These are phyloP conservation scores for Candolleomyces eurysporus DNA, from an alignment of 768 basidiomycete species.

Conservation along the genomic window DNA sequence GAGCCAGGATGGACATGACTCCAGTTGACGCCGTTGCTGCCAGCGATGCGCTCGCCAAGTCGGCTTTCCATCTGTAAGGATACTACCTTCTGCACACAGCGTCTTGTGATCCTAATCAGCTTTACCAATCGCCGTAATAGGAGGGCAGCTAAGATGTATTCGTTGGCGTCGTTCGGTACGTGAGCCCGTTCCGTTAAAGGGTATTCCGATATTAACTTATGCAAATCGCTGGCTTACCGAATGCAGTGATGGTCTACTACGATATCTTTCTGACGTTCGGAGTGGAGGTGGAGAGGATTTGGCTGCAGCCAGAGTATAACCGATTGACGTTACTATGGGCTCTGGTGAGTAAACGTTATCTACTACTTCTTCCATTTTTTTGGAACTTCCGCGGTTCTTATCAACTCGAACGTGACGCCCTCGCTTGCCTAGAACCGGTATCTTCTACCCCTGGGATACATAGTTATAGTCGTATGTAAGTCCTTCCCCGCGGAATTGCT, in stretches of 20 bases:
- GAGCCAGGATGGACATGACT: too few species aligned
- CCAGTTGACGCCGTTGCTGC: too few species aligned
- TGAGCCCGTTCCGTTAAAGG: too few species aligned
- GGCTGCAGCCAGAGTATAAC: slow-evolving; percentile 2
- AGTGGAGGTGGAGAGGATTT: slow-evolving; percentile 2
- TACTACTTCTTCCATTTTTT: background rate
- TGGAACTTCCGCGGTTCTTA: background rate
- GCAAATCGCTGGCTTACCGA: background rate
- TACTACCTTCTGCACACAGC: too few species aligned
- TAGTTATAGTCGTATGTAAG: slow-evolving; percentile 34
- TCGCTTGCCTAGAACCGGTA: slow-evolving; percentile 31
- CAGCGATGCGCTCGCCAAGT: too few species aligned
- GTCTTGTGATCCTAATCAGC: background rate
- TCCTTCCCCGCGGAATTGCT: background rate
- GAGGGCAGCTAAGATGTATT: too few species aligned
- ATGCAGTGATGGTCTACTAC: slow-evolving; percentile 8
- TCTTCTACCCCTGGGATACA: slow-evolving; percentile 32
- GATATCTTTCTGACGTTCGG: slow-evolving; percentile 4
- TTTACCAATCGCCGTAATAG: background rate
- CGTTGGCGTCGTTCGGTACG: too few species aligned
- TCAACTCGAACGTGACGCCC: background rate
- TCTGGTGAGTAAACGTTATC: background rate
- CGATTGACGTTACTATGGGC: slow-evolving; percentile 2
- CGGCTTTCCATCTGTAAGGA: too few species aligned
- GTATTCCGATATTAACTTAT: background rate